Evolutionary conservation across 108 stramenopile genomes (phyloP), one percentile per base, ranked within the genome.

Genomic region (Cyclotella atomus): DNA sequence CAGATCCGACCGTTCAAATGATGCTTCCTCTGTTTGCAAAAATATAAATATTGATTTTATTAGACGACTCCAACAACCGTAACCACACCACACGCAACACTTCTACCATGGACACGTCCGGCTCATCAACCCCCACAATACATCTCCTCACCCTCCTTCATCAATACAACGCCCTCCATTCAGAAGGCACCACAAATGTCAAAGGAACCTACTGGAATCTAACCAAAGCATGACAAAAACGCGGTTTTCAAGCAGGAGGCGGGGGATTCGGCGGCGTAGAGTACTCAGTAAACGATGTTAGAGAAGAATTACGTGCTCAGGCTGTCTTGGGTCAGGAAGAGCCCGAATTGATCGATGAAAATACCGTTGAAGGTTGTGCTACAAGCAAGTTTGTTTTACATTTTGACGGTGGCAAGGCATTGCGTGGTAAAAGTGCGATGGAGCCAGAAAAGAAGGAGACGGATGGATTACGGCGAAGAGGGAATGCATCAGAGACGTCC

Each of bases 201-300:
- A 69, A 65, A 23, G 50, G 56, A 9, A 55, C 67, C 3, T 46
- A 63, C 7, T 73, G 72, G 72, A 70, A 81, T 38, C 62, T 81
- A 21, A 74, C 79, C 43, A 81, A 70, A 47, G 79, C 79, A 20
- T 66, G 79, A 24, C 79, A 71, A 29, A 49, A 71, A 56, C 67
- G 79, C 9, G 61, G 68, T 19, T 81, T 73, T 57, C 79, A 81
- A 74, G 36, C 59, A 14, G 64, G 65, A 17, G 57, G 70, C 21
- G 67, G 67, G 19, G 77, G 70, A 2, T 62, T 68, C 36, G 68
- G 68, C 27, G 27, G 67, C 16, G 32, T n/a, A 3, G 71, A 69
- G 19, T 79, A 62, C 35, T 71, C 78, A 6, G 45, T 52, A 15
- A 69, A 79, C 9, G 41, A 67, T 50, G 79, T 81, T 6, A 24